Conservation (phyloP, 1,139 yeast species). For the Lodderomyces oxycetoniae region DNA sequence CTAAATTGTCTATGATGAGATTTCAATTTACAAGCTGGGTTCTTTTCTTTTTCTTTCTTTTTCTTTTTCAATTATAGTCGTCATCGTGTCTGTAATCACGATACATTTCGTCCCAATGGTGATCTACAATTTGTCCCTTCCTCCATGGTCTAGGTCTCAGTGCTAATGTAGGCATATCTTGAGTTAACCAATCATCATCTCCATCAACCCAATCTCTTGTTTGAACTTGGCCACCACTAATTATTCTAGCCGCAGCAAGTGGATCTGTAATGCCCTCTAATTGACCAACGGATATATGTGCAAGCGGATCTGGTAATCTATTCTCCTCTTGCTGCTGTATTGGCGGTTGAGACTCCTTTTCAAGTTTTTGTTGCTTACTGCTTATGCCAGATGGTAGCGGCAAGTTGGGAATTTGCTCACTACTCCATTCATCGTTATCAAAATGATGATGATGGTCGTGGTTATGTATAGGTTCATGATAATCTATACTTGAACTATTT, state of each 20-base stretch:
- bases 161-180: neutral
- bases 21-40: too few species aligned
- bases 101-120: slow-evolving; percentile 34
- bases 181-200: slow-evolving; percentile 23
- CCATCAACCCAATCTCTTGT: slow-evolving; percentile 36
- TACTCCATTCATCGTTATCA: neutral
- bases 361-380: slow-evolving; percentile 3
- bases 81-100: slow-evolving; percentile 43
- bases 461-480: slow-evolving; percentile 10
- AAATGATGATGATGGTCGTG: slow-evolving; percentile 2
- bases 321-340: slow-evolving; percentile 15
- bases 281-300: slow-evolving; percentile 41
- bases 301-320: slow-evolving; percentile 43
- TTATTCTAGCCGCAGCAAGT: slow-evolving; percentile 38
- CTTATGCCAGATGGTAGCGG: slow-evolving; percentile 4
- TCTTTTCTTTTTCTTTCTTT: neutral
- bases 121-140: slow-evolving; percentile 21
- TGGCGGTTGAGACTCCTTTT: slow-evolving; percentile 3
- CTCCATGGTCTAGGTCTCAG: slow-evolving; percentile 9
- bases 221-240: slow-evolving; percentile 42
- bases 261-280: slow-evolving; percentile 28
- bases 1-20: too few species aligned
- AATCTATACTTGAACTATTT: slow-evolving; percentile 5
- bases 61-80: slow-evolving; percentile 19
- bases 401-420: slow-evolving; percentile 1